Conservation (phyloP, 2,329 filamentous ascomycete species). For the Monilinia aucupariae region DNA sequence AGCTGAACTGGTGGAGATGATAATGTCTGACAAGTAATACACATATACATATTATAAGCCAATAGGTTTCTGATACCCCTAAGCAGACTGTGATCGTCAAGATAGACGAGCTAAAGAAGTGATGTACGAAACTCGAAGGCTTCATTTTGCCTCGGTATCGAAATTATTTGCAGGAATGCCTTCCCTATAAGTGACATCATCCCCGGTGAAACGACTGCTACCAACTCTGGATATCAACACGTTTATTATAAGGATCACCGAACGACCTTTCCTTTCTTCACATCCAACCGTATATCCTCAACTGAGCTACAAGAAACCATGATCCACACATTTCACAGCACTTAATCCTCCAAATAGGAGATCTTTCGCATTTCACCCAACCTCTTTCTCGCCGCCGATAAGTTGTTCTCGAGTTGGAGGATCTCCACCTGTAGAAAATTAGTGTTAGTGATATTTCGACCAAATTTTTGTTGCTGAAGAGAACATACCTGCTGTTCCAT, state of each 20-base stretch:
- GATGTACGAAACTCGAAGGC: neutral
- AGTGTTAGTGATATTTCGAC: slow-evolving; percentile 14
- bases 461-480: neutral
- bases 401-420: slow-evolving; percentile 82
- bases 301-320: neutral
- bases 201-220: neutral
- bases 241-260: neutral
- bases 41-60: neutral
- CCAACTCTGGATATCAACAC: slow-evolving; percentile 10
- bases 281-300: neutral
- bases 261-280: neutral
- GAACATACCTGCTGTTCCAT: slow-evolving; percentile 95
- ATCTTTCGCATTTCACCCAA: slow-evolving; percentile 83
- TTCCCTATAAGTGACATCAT: neutral
- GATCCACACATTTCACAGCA: neutral
- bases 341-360: slow-evolving; percentile 34
- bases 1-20: neutral
- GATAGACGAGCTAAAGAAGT: neutral
- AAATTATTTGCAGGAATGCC: neutral
- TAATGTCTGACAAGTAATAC: neutral
- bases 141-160: neutral
- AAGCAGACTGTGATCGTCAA: neutral
- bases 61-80: neutral
- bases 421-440: slow-evolving; percentile 75
- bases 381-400: slow-evolving; percentile 71